These are phyloP conservation scores for Wolfiporia cocos DNA, from an alignment of 1,284 basidiomycete species.

Conservation along the genomic window DNA sequence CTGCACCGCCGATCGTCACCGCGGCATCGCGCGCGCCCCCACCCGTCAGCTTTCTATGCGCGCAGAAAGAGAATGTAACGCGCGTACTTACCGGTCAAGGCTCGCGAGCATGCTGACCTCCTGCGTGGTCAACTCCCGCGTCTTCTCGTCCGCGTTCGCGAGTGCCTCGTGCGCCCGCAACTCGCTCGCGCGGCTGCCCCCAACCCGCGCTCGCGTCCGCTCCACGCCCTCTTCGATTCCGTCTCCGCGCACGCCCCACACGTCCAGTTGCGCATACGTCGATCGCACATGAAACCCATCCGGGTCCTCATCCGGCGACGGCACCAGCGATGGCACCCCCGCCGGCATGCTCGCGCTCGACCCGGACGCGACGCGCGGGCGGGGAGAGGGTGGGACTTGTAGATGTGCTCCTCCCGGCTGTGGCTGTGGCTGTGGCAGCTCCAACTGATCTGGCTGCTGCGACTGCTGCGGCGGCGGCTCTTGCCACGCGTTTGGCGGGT, in stretches of 20 bases:
- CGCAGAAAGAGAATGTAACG: not conserved
- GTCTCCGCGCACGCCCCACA: slow-evolving; percentile 84
- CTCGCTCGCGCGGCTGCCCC: slow-evolving; percentile 52
- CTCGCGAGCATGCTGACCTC: slow-evolving; percentile 66
- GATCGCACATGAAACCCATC: slow-evolving; percentile 85
- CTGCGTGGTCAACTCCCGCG: slow-evolving; percentile 49
- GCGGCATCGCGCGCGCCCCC: too few species aligned
- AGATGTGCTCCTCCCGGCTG: slow-evolving; percentile 10
- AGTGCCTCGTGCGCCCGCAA: slow-evolving; percentile 48
- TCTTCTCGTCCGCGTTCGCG: slow-evolving; percentile 51
- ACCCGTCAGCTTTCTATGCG: too few species aligned
- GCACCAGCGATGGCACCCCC: slow-evolving; percentile 55
- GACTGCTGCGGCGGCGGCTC: too few species aligned
- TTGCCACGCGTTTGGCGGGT: too few species aligned
- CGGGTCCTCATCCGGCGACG: slow-evolving; percentile 73
- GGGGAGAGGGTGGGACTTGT: slow-evolving; percentile 24
- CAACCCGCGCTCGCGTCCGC: slow-evolving; percentile 82
- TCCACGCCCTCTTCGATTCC: slow-evolving; percentile 90
- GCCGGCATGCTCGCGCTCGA: slow-evolving; percentile 31
- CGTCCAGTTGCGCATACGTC: slow-evolving; percentile 84
- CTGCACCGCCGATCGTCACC: too few species aligned
- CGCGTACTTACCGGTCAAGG: slow-evolving; percentile 67
- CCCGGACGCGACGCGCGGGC: slow-evolving; percentile 30
- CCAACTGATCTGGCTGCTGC: too few species aligned
- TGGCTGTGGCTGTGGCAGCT: slow-evolving; percentile 13